Evolutionary conservation across 805 yeast genomes (phyloP), one percentile per base, ranked within the genome.

Genomic region (Debaryomyces maramus): DNA sequence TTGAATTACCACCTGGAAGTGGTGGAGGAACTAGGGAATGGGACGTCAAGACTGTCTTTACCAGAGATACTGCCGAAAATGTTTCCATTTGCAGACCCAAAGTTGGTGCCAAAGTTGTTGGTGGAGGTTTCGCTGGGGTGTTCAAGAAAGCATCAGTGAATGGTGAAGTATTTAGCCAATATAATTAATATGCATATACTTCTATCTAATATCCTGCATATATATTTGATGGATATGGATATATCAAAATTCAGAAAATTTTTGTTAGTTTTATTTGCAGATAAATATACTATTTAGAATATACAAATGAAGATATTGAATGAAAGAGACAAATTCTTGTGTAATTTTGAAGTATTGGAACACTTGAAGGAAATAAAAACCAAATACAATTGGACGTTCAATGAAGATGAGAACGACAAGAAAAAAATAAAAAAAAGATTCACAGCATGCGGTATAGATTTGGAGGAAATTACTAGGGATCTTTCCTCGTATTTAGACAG

Each of bases 341-440:
- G 88, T 32, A 81, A 85, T 55, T 76, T 63, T 45, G 93, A 85
- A 58, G 89, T 85, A 1, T 63, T 70, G 32, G 64, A 70, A 35
- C 85, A 81, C 44, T 58, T 85, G 28, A 57, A 63, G 9, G 76
- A 63, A 9, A 63, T 77, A 10, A 79, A 79, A 50, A 57, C 55
- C 30, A 67, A 63, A 38, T 68, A 74, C 50, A 65, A 62, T 41
- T 77, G 81, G 81, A 51, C 66, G 7, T 74, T 72, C 47, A 58
- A 45, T 7, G 61, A 56, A 45, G 67, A 61, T 7, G 60, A 63
- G 17, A 57, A 54, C 7, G 53, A 51, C 21, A 48, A 50, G 13
- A 60, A 56, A 45, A 58, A 56, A 33, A 41, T 35, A 16, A 57
- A 57, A 44, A 63, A 61, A 39, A 44, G 67, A 33, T 55, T 53